Evolutionary conservation across 1,284 basidiomycete species (phyloP).

Genomic region (Gymnopus androsaceus): DNA sequence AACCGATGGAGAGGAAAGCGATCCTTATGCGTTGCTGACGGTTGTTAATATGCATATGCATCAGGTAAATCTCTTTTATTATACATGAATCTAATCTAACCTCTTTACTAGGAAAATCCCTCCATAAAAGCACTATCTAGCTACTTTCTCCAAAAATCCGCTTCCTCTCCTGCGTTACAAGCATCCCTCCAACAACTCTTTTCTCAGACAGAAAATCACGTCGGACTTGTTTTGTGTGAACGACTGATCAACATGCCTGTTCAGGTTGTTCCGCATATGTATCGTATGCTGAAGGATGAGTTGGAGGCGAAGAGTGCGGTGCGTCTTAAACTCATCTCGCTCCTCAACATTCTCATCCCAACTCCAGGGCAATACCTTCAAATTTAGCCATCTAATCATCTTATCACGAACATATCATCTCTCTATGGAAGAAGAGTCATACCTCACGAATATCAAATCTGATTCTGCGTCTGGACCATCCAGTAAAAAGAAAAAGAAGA

Average conservation of each 20-base stretch:
- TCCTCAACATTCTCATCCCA: neutral
- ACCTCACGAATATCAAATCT: constrained; percentile 40
- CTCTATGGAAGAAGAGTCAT: constrained; percentile 57
- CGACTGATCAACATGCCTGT: constrained; percentile 92
- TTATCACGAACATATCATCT: constrained; percentile 76
- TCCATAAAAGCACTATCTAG: constrained; percentile 71
- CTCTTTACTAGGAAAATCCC: constrained; percentile 57
- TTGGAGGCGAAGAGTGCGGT: constrained; percentile 73
- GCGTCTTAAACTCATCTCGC: constrained; percentile 24
- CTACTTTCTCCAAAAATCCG: constrained; percentile 63
- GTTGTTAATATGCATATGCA: constrained; percentile 82
- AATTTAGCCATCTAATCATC: constrained; percentile 72
- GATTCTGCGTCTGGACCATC: constrained; percentile 16
- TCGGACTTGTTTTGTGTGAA: constrained; percentile 84
- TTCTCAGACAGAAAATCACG: constrained; percentile 51
- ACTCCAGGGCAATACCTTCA: constrained; percentile 64
- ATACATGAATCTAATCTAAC: no score
- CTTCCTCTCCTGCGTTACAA: constrained; percentile 51
- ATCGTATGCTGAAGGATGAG: constrained; percentile 82
- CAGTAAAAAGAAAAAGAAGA: constrained; percentile 35
- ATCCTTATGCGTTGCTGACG: constrained; percentile 85
- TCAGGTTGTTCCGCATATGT: constrained; percentile 88
- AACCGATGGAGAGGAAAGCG: constrained; percentile 85
- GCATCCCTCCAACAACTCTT: constrained; percentile 54
- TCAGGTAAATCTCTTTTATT: constrained; percentile 56